A percentile compares a stretch with the other conserved stretches of the same genome.
Evolutionary conservation across 2,329 filamentous ascomycete species (phyloP).

Genomic region (Monilinia vaccinii-corymbosi): DNA sequence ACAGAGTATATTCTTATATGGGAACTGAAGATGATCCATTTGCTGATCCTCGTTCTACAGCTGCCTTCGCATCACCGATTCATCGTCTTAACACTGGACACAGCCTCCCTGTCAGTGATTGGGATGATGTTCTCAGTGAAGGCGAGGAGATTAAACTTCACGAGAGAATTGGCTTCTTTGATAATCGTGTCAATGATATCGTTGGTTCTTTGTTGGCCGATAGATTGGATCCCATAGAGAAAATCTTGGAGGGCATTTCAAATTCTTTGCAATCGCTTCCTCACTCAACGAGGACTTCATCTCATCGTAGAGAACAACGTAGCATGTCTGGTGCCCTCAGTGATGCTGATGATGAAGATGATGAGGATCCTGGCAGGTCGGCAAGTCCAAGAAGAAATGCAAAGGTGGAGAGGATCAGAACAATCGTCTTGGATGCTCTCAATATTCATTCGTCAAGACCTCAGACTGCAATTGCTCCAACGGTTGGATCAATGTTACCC

Average conservation of each 20-base stretch:
- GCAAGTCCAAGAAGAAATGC: constrained; percentile 72
- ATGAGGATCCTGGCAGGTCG: constrained; percentile 52
- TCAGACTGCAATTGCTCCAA: constrained; percentile 21
- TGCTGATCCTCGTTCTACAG: constrained; percentile 27
- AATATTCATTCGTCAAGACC: constrained; percentile 42
- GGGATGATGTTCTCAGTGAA: constrained; percentile 79
- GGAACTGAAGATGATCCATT: constrained; percentile 36
- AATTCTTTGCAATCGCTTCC: constrained; percentile 53
- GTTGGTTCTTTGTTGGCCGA: constrained; percentile 70
- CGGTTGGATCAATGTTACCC: constrained; percentile 23
- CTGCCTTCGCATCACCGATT: constrained; percentile 45
- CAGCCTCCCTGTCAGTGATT: constrained; percentile 71
- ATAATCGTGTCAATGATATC: constrained; percentile 78
- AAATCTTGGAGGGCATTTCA: constrained; percentile 68
- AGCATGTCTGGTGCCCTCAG: constrained; percentile 65
- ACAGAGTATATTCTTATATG: constrained; percentile 36
- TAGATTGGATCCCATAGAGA: constrained; percentile 72
- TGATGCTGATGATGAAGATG: constrained; percentile 91
- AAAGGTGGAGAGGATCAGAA: constrained; percentile 73
- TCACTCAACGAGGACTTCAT: constrained; percentile 37
- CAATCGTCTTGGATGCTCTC: constrained; percentile 65
- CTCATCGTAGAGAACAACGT: constrained; percentile 49
- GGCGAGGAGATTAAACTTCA: constrained; percentile 77
- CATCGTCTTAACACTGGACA: constrained; percentile 54
- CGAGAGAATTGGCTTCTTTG: constrained; percentile 78